These are phyloP conservation scores for Cubamyces lactineus DNA, from an alignment of 768 basidiomycete species.

Conservation along the genomic window DNA sequence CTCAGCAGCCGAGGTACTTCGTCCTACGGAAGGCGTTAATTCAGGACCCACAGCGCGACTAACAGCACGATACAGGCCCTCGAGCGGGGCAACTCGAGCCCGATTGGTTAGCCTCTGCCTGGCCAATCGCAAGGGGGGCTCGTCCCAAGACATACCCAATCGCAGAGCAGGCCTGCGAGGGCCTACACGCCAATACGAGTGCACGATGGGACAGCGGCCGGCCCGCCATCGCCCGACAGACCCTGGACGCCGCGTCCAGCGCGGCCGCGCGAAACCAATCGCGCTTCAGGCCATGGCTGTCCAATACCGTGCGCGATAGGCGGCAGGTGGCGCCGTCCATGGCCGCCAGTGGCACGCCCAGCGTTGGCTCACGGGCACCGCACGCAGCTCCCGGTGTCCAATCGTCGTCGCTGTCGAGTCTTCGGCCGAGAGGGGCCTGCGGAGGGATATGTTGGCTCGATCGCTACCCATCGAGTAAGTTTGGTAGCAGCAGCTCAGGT, in stretches of 20 bases:
- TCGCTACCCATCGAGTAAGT: no score
- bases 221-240: no score
- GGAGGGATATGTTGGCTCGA: not conserved
- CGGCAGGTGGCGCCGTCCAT: constrained; percentile 1
- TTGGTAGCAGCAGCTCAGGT: no score
- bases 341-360: not conserved
- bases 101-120: not conserved
- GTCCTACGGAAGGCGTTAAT: constrained; percentile 1
- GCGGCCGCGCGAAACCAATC: not conserved
- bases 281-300: not conserved
- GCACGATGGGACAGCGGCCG: no score
- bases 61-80: constrained; percentile 2
- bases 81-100: not conserved
- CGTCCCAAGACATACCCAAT: not conserved
- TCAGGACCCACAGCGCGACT: constrained; percentile 2
- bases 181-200: not conserved
- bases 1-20: not conserved
- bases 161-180: not conserved
- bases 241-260: no score
- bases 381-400: not conserved
- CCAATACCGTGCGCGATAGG: constrained; percentile 12
- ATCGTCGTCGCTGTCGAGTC: not conserved
- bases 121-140: not conserved
- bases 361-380: not conserved
- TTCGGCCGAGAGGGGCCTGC: not conserved